Evolutionary conservation across 163 green algal genomes (phyloP).

Genomic region (Chloroidium sp.): DNA sequence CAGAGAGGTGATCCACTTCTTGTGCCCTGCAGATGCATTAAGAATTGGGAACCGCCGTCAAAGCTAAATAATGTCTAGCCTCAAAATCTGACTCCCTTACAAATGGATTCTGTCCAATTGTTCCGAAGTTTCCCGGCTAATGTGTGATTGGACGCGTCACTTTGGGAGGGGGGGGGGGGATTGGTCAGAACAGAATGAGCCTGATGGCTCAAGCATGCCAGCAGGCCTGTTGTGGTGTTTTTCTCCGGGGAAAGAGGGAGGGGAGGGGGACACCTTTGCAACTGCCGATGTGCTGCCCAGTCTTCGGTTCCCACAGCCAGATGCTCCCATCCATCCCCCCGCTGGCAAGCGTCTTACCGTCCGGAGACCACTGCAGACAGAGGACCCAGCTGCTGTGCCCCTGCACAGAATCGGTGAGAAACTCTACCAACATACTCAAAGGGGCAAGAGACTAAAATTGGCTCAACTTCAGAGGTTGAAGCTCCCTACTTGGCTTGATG

Average conservation of each 20-base stretch:
- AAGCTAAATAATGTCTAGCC: not conserved
- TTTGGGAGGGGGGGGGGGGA: no score
- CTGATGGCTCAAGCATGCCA: not conserved
- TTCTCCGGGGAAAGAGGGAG: not conserved
- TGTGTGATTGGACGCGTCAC: no score
- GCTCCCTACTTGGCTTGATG: no score
- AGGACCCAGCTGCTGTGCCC: conserved; percentile 89
- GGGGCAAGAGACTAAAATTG: not conserved
- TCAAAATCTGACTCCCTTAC: no score
- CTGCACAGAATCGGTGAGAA: conserved; percentile 21
- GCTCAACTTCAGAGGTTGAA: not conserved
- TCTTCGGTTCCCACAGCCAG: conserved; percentile 78
- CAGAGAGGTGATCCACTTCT: conserved; percentile 83
- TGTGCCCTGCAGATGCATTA: conserved; percentile 52
- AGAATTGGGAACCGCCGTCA: not conserved
- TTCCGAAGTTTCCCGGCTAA: no score
- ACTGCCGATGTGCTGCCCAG: conserved; percentile 39
- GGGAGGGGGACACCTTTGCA: conserved; percentile 37
- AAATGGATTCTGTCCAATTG: no score
- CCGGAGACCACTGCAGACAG: conserved; percentile 67
- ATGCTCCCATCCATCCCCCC: conserved; percentile 79
- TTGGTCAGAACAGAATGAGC: not conserved
- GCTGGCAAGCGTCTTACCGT: conserved; percentile 55
- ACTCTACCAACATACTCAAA: conserved; percentile 4
- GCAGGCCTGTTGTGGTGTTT: not conserved